Evolutionary conservation across 2,329 filamentous ascomycete genomes (phyloP).

Genomic region (Sclerotinia sclerotiorum): DNA sequence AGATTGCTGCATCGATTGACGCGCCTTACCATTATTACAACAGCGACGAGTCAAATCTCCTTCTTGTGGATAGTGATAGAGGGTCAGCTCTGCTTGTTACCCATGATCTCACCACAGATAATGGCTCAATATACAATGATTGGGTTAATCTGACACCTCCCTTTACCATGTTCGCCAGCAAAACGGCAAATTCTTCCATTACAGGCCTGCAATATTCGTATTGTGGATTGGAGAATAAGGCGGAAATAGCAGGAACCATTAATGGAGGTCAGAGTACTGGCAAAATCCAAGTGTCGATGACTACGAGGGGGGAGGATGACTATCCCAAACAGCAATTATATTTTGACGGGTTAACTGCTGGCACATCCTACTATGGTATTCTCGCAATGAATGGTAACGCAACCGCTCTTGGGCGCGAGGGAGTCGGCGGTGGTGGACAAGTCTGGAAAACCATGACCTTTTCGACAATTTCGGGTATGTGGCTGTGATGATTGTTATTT

Average conservation of each 20-base stretch:
- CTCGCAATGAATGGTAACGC: slow-evolving; percentile 62
- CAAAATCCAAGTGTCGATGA: slow-evolving; percentile 62
- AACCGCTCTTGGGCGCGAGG: slow-evolving; percentile 53
- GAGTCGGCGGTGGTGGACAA: slow-evolving; percentile 69
- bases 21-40: slow-evolving; percentile 67
- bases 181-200: slow-evolving; percentile 58
- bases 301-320: slow-evolving; percentile 62
- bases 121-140: slow-evolving; percentile 50
- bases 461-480: slow-evolving; percentile 71
- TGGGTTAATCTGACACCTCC: slow-evolving; percentile 60
- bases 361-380: slow-evolving; percentile 70
- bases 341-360: slow-evolving; percentile 70
- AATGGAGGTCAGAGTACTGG: slow-evolving; percentile 48
- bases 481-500: slow-evolving; percentile 8
- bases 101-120: slow-evolving; percentile 62
- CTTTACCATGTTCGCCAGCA: slow-evolving; percentile 77
- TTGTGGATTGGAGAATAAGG: slow-evolving; percentile 71
- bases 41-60: slow-evolving; percentile 52
- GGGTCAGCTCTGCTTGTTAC: slow-evolving; percentile 77
- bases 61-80: slow-evolving; percentile 83
- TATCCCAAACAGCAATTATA: slow-evolving; percentile 87
- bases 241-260: slow-evolving; percentile 60
- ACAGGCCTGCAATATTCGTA: slow-evolving; percentile 75
- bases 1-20: slow-evolving; percentile 81
- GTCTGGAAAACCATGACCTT: slow-evolving; percentile 75